Evolutionary conservation across 2,329 filamentous ascomycete genomes (phyloP).

Genomic region (Beauveria sp.): DNA sequence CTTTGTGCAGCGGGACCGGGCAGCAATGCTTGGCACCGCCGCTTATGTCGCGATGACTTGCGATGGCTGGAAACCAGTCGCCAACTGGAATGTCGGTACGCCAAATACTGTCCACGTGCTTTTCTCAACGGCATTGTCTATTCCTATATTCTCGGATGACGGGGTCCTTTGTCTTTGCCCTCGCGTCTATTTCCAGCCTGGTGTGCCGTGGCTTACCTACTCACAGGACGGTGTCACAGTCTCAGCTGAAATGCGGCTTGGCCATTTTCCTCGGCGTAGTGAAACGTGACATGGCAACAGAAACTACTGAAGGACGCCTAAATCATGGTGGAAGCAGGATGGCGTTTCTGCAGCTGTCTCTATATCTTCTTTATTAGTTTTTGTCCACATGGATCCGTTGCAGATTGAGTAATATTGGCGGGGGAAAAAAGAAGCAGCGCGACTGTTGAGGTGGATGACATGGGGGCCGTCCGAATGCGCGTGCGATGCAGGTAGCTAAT

Average conservation of each 20-base stretch:
- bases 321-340: neutral
- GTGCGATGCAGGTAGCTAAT: neutral
- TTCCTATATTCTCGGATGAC: neutral
- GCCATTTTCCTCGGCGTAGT: neutral
- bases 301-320: neutral
- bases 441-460: neutral
- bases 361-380: neutral
- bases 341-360: neutral
- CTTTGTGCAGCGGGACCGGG: neutral
- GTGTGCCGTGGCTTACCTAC: too few relatives aligned
- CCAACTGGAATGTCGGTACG: neutral
- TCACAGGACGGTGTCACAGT: neutral
- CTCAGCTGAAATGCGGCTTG: neutral
- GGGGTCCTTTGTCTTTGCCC: neutral
- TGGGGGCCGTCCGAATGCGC: neutral
- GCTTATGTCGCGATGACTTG: neutral
- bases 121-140: neutral
- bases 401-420: neutral
- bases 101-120: too few relatives aligned
- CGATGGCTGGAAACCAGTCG: neutral
- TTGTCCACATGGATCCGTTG: neutral
- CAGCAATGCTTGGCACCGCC: neutral
- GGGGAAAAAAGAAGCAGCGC: neutral
- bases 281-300: neutral
- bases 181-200: neutral